Evolutionary conservation across 257 asterid genomes (phyloP), one percentile per base, ranked within the genome.

Genomic region (Cynanchum wilfordii): DNA sequence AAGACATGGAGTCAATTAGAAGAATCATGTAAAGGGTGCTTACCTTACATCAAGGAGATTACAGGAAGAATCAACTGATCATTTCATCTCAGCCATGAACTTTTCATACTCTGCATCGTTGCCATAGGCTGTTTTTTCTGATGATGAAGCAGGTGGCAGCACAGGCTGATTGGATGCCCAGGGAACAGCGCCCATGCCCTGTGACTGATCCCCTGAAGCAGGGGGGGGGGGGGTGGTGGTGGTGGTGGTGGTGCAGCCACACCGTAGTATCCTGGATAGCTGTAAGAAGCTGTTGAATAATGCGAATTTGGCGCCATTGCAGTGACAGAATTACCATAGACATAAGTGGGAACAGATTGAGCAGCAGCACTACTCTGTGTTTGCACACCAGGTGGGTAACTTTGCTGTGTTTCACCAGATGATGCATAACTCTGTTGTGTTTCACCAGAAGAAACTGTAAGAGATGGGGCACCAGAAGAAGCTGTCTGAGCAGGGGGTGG

Each of bases 51-150:
- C 66, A 74, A 67, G 55, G 66, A 62, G 62, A 66, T 72, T 57
- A 74, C 38, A 10, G 7, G 50, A 56, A 60, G 45, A 69, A 44
- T 52, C 59, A 73, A 50, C 49, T 72, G 68, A 33, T 86, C 78
- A 88, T 83, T 89, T 87, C 95, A 91, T 87, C 78, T 94, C 99
- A 17, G 96, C 89, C 96, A 94, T 91, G 90, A 94, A 94, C 85
- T 88, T 94, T 84, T 91, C 99, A 75, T 89, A 94, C 74, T 94
- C 99, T 45, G 96, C 69, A 60, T 91, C 98, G 1, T 83, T 38
- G 49, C 86, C 82, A 71, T 76, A 67, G 69, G 71, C 78, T 69
- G 83, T 84, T 71, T 88, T 92, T 79, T 89, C 97, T 17, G 84
- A 76, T 70, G 96, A 72, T 45, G 92, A 71, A 30, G 79, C 78